Evolutionary conservation across 2,329 filamentous ascomycete species (phyloP), one percentile per base, ranked within the genome.

Genomic region (Periconia digitata): DNA sequence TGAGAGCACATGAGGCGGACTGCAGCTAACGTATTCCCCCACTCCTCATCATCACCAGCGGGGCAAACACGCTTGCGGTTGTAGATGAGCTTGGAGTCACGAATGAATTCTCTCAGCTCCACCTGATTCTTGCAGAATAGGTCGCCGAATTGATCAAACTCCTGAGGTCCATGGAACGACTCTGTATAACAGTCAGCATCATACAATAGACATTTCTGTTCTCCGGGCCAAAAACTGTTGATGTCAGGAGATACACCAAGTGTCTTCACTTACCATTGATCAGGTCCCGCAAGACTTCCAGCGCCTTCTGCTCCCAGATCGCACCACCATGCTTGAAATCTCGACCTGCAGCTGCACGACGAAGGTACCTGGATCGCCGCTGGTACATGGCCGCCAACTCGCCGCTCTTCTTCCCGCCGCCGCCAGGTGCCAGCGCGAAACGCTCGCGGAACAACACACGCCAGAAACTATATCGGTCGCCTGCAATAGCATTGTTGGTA

Each of bases 391-490:
- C 60, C 49, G 66, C 71, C 47, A 75, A 56, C 6, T 69, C 54
- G 8, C 53, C 40, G 44, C 70, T 68, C 38, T 62, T 36, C 21
- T 40, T 44, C 27, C 4, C 27, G 5, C n/a, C n/a, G n/a, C n/a
- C n/a, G 41, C 54, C 50, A 0, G 49, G 29, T 3, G 50, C 52
- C 41, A 55, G 47, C 24, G 79, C 78, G 53, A 74, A 82, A 21
- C 47, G 64, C 18, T 63, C 46, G 13, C 67, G 58, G 54, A 78
- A 82, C 16, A 66, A 70, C 32, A 59, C 53, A 29, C 74, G 72
- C 79, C 79, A 82, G 58, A 80, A 76, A 6, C 71, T 74, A 20
- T 55, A 47, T 8, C 67, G 55, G 36, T 73, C 69, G 5, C 63
- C 68, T 23, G 75, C 67, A 44, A 80, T 60, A 6, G 75, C 70